Base-by-base conservation (phyloP, 2,329 filamentous ascomycete species). In the Diaporthe sp. region DNA sequence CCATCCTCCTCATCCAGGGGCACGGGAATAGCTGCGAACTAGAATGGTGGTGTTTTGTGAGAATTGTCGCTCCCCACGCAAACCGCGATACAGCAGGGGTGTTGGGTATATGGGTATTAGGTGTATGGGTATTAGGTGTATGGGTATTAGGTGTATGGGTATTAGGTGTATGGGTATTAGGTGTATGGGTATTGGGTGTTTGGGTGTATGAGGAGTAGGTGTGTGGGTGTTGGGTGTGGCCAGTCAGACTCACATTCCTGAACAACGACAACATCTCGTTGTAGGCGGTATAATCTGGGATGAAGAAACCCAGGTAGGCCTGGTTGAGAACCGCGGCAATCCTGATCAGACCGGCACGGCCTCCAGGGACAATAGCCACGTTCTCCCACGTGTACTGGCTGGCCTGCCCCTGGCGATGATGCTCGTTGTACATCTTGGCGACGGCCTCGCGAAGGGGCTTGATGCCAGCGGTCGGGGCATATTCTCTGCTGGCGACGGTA, bases 321-420 rank as follows among this genome's bases (percentile, higher is more conserved):
- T 98, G 98, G 78, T 96, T 96, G 80, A 98, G 86, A 8, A 98
- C 95, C 71, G 96, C 96, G 28, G 96, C 96, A 83, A 98, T 98
- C 80, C 96, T 92, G 83, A 98, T 98, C 85, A 98, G 87, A 67
- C 96, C 96, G 47, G 96, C 96, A 80, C 96, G 92, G 53, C 96
- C 96, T 84, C 96, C 96, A 61, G 96, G 96, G 4, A 98, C 96
- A 83, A 98, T 98, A 83, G 94, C 96, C 25, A 98, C 96, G 84
- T 98, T 98, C 88, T 98, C 96, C 94, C 95, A 98, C 8, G 94
- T 97, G 84, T 98, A 98, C 86, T 97, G 90, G 85, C 94, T 96
- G 15, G 92, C 89, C 87, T 97, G 97, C 82, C 94, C 95, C 86
- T 96, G 87, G 78, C 96, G 92, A 82, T 98, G 96, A 84, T 96